These are phyloP conservation scores for Polytolypa hystricis DNA, from an alignment of 2,329 filamentous ascomycete species.

Conservation along the genomic window DNA sequence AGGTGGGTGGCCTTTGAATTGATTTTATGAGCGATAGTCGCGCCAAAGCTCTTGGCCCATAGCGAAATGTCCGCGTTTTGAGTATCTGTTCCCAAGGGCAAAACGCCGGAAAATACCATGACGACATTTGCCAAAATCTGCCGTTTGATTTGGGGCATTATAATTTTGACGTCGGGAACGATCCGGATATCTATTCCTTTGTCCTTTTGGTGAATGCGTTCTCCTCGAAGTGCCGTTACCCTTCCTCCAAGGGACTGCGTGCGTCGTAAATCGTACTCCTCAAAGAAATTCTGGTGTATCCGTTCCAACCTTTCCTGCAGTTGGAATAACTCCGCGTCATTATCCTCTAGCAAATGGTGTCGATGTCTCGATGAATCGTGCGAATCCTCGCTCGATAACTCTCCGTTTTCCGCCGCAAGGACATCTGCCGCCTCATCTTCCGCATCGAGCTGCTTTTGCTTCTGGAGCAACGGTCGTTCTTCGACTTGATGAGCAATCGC, in stretches of 20 bases:
- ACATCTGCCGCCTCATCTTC: conserved; percentile 57
- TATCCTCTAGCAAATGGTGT: conserved; percentile 75
- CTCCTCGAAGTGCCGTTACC: conserved; percentile 40
- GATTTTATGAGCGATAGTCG: conserved; percentile 40
- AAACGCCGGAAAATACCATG: conserved; percentile 81
- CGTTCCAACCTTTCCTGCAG: conserved; percentile 65
- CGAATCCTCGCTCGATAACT: conserved; percentile 28
- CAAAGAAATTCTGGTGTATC: conserved; percentile 71
- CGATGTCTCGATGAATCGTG: conserved; percentile 35
- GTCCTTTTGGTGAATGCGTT: conserved; percentile 32
- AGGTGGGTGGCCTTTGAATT: conserved; percentile 39
- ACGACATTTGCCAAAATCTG: conserved; percentile 62
- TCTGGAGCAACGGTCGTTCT: conserved; percentile 77
- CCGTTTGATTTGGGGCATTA: conserved; percentile 74
- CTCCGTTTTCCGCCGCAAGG: conserved; percentile 36
- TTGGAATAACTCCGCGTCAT: conserved; percentile 70
- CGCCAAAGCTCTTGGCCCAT: conserved; percentile 80
- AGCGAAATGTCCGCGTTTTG: conserved; percentile 75
- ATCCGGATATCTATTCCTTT: conserved; percentile 42
- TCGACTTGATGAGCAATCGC: conserved; percentile 78
- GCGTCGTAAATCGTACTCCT: conserved; percentile 58
- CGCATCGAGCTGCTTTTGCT: conserved; percentile 83
- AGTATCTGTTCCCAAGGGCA: conserved; percentile 70
- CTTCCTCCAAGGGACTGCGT: conserved; percentile 34
- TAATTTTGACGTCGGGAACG: conserved; percentile 73